phyloP scores from a whole-genome alignment of 768 basidiomycete genomes.

The Serendipita sp. region DNA sequence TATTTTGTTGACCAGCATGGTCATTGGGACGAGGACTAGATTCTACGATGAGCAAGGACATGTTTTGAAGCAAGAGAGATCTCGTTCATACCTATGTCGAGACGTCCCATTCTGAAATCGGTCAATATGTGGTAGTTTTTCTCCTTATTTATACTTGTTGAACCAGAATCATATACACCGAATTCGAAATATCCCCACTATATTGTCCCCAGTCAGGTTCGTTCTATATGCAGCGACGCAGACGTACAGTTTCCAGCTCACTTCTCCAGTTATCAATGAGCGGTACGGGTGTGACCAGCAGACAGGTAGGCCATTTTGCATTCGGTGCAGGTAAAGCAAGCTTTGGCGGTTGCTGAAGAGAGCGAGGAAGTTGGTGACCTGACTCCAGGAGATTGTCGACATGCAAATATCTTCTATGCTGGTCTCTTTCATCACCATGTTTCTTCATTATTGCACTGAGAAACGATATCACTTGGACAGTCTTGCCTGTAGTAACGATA shows the following conservation, averaged over 20 bases:
- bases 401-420: conserved; percentile 45
- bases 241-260: conserved; percentile 61
- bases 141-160: conserved; percentile 18
- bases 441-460: conserved; percentile 88
- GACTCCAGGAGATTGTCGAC: conserved; percentile 52
- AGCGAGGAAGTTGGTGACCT: background rate
- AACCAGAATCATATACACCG: conserved; percentile 42
- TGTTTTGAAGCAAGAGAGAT: background rate
- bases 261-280: conserved; percentile 81
- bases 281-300: conserved; percentile 75
- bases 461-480: conserved; percentile 81
- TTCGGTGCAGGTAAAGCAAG: conserved; percentile 48
- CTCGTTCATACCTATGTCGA: conserved; percentile 56
- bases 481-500: conserved; percentile 50
- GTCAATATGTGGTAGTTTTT: conserved; percentile 36
- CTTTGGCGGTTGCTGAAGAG: conserved; percentile 28
- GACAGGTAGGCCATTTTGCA: conserved; percentile 64
- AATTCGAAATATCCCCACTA: conserved; percentile 95
- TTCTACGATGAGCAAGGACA: background rate
- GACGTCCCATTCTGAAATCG: conserved; percentile 64
- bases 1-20: conserved; percentile 44
- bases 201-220: background rate
- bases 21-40: conserved; percentile 68
- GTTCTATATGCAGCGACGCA: background rate
- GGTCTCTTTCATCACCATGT: conserved; percentile 43